These are phyloP conservation scores for Odonthalia washingtoniensis DNA, from an alignment of 31 red algal genomes.

Conservation along the genomic window DNA sequence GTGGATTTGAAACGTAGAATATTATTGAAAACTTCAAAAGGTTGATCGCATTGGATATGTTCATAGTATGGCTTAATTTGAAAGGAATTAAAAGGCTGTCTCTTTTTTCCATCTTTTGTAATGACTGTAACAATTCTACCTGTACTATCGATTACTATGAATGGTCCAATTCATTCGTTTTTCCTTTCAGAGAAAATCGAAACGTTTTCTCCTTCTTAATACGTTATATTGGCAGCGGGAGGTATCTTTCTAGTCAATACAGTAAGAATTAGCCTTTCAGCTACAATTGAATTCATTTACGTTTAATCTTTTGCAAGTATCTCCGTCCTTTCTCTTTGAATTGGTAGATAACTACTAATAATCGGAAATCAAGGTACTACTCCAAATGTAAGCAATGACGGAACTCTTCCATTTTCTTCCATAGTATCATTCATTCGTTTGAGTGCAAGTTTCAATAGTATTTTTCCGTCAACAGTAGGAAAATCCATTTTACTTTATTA, in stretches of 20 bases:
- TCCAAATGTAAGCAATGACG: conserved; percentile 49
- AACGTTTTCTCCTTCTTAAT: neutral
- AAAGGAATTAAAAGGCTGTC: neutral
- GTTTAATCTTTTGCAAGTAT: neutral
- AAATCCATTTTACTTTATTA: neutral
- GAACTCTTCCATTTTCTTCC: conserved; percentile 33
- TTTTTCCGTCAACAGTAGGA: neutral
- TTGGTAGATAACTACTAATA: neutral
- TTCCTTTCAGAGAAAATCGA: too few relatives aligned
- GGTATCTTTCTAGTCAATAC: conserved; percentile 10
- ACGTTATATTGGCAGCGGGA: neutral
- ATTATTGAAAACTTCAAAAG: neutral
- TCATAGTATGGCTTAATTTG: neutral
- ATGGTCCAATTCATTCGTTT: too few relatives aligned
- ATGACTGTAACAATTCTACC: too few relatives aligned
- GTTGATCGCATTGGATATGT: neutral
- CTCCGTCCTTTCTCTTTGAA: neutral
- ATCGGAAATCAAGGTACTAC: conserved; percentile 35
- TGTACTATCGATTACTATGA: too few relatives aligned
- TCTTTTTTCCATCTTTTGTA: too few relatives aligned
- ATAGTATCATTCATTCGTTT: conserved; percentile 47
- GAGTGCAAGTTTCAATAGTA: neutral
- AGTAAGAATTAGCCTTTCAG: neutral
- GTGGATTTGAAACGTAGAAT: neutral
- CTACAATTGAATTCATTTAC: neutral